Conservation (phyloP, 2,329 filamentous ascomycete genomes). For the Fusarium chuoi region DNA sequence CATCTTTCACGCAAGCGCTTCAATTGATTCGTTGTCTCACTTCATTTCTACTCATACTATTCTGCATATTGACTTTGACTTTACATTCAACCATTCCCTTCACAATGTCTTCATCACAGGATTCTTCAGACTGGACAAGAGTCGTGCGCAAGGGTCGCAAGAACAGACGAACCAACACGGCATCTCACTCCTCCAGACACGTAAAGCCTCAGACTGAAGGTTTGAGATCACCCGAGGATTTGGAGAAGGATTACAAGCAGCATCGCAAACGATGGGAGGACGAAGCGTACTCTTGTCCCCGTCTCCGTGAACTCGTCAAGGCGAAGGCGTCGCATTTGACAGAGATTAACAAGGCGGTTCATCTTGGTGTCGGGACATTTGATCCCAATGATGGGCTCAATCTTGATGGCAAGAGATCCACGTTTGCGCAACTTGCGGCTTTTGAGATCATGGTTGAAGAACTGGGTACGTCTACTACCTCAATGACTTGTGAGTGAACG, state of each 20-base stretch:
- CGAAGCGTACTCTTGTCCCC: slow-evolving; percentile 38
- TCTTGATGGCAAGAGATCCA: slow-evolving; percentile 57
- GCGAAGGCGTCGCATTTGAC: slow-evolving; percentile 28
- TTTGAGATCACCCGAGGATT: slow-evolving; percentile 22
- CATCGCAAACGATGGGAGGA: slow-evolving; percentile 45
- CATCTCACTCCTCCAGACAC: background rate
- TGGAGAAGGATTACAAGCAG: slow-evolving; percentile 45
- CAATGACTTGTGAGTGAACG: background rate
- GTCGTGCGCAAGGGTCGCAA: slow-evolving; percentile 41
- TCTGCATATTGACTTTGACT: background rate
- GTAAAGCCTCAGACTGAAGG: background rate
- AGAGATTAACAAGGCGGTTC: slow-evolving; percentile 54
- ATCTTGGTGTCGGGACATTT: slow-evolving; percentile 66
- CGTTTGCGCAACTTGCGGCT: slow-evolving; percentile 64
- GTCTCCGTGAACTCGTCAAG: slow-evolving; percentile 50
- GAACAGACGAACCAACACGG: background rate
- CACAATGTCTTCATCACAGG: slow-evolving; percentile 25
- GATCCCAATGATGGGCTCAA: slow-evolving; percentile 58
- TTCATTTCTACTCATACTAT: background rate
- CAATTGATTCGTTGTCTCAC: background rate
- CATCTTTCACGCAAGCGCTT: background rate
- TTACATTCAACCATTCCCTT: background rate
- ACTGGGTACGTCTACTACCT: slow-evolving; percentile 49
- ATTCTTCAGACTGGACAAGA: slow-evolving; percentile 40
- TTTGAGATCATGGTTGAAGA: slow-evolving; percentile 60